Evolutionary conservation across 805 yeast species (phyloP).

Genomic region (Cyberlindnera misumaiensis): DNA sequence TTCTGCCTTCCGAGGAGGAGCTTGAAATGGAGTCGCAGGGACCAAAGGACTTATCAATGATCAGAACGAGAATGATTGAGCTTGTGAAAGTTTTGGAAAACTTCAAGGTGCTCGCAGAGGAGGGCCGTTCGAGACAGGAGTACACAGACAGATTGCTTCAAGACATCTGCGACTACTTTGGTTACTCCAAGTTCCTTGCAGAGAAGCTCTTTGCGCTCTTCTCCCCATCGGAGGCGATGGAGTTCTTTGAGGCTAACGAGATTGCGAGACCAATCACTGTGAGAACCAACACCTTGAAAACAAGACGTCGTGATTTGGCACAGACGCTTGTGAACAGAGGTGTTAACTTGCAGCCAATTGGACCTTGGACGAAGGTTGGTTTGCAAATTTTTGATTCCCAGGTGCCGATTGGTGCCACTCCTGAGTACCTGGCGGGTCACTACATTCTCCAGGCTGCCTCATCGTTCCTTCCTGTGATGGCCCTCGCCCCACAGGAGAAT

Average conservation of each 20-base stretch:
- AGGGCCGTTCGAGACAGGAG: slow-evolving; percentile 80
- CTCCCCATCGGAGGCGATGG: slow-evolving; percentile 94
- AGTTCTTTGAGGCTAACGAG: slow-evolving; percentile 97
- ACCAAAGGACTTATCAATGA: slow-evolving; percentile 71
- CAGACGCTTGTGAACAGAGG: slow-evolving; percentile 94
- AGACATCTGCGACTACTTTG: slow-evolving; percentile 91
- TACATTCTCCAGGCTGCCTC: slow-evolving; percentile 98
- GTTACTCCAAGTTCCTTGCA: slow-evolving; percentile 86
- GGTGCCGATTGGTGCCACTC: slow-evolving; percentile 99
- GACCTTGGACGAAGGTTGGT: slow-evolving; percentile 97
- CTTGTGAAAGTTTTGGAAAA: slow-evolving; percentile 90
- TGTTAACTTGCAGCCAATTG: slow-evolving; percentile 94
- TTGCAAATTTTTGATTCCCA: slow-evolving; percentile 95
- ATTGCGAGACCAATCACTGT: slow-evolving; percentile 94
- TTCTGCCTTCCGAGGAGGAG: slow-evolving; percentile 69
- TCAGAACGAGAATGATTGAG: slow-evolving; percentile 93
- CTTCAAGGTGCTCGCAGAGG: slow-evolving; percentile 75
- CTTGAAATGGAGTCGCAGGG: slow-evolving; percentile 39
- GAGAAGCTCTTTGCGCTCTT: slow-evolving; percentile 89
- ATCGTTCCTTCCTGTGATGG: slow-evolving; percentile 96
- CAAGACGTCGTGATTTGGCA: slow-evolving; percentile 93
- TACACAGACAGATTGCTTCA: slow-evolving; percentile 69
- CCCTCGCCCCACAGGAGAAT: slow-evolving; percentile 92
- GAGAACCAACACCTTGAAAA: slow-evolving; percentile 92
- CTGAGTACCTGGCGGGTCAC: slow-evolving; percentile 97